These are phyloP conservation scores for Boehmeria nivea DNA, from an alignment of 306 rosid genomes.

Conservation along the genomic window DNA sequence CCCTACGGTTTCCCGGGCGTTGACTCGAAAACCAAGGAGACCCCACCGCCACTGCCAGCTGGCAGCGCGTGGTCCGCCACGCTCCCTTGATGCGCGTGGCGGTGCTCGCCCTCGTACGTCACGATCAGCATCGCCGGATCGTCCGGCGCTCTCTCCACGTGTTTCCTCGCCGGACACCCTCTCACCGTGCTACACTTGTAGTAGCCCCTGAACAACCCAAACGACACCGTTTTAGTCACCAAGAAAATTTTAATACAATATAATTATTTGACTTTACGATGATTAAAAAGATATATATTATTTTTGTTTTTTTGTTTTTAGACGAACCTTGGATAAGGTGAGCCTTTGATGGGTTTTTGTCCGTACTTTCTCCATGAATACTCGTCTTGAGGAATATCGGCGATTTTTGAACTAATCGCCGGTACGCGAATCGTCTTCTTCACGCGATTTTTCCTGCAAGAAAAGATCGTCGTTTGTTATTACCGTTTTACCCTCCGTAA, in stretches of 20 bases:
- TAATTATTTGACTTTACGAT: neutral
- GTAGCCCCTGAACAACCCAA: conserved; percentile 52
- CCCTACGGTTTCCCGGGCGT: conserved; percentile 18
- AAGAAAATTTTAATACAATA: neutral
- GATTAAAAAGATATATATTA: neutral
- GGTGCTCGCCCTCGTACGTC: conserved; percentile 90
- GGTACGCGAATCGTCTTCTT: conserved; percentile 70
- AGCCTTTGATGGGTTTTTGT: conserved; percentile 88
- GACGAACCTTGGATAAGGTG: conserved; percentile 71
- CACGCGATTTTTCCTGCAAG: conserved; percentile 65
- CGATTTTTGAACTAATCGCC: conserved; percentile 74
- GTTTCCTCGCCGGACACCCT: conserved; percentile 88
- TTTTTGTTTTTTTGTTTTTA: neutral
- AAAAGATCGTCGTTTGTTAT: too few species aligned
- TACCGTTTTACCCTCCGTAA: too few species aligned
- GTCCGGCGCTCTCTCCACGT: conserved; percentile 74
- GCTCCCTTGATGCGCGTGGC: conserved; percentile 42
- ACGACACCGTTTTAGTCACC: neutral
- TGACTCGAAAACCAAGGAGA: conserved; percentile 52
- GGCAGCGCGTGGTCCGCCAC: conserved; percentile 45
- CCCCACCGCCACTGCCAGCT: conserved; percentile 17
- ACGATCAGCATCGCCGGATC: conserved; percentile 83
- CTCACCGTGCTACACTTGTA: conserved; percentile 77
- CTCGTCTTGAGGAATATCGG: conserved; percentile 92
- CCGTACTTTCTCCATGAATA: conserved; percentile 94